These are phyloP conservation scores for Cymbomonas tetramitiformis DNA, from an alignment of 139 green algal genomes.

Conservation along the genomic window DNA sequence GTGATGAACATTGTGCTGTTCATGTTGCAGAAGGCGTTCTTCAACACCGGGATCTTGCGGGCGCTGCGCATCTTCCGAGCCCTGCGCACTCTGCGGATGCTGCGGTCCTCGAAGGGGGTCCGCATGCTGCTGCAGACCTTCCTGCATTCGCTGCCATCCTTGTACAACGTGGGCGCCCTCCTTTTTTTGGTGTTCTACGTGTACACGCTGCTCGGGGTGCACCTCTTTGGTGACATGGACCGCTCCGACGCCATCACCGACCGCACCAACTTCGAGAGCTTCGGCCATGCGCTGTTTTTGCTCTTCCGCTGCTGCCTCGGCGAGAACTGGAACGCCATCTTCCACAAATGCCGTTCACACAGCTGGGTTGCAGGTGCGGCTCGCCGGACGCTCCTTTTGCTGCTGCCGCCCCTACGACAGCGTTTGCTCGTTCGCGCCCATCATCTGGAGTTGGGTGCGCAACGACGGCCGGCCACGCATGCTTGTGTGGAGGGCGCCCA, in stretches of 20 bases:
- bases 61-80: not conserved
- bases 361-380: too few relatives aligned
- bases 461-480: too few relatives aligned
- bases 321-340: conserved; percentile 15
- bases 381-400: too few relatives aligned
- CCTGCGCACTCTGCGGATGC: conserved; percentile 1
- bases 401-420: too few relatives aligned
- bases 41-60: not conserved
- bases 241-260: not conserved
- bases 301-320: not conserved
- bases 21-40: not conserved
- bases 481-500: too few relatives aligned
- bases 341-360: too few relatives aligned
- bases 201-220: conserved; percentile 10
- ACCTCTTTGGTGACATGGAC: conserved; percentile 2
- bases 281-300: not conserved
- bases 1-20: conserved; percentile 4
- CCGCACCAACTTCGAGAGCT: conserved; percentile 10
- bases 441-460: too few relatives aligned
- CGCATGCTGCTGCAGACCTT: conserved; percentile 7
- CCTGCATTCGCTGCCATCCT: conserved; percentile 1
- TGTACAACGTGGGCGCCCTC: conserved; percentile 9
- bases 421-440: too few relatives aligned
- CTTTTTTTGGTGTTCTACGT: conserved; percentile 17
- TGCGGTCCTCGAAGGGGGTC: not conserved